Percentiles rank a stretch among this genome's conserved stretches.
Evolutionary conservation across 176 grass and related monocot species (phyloP).

Genomic region (Elaeis guineensis): DNA sequence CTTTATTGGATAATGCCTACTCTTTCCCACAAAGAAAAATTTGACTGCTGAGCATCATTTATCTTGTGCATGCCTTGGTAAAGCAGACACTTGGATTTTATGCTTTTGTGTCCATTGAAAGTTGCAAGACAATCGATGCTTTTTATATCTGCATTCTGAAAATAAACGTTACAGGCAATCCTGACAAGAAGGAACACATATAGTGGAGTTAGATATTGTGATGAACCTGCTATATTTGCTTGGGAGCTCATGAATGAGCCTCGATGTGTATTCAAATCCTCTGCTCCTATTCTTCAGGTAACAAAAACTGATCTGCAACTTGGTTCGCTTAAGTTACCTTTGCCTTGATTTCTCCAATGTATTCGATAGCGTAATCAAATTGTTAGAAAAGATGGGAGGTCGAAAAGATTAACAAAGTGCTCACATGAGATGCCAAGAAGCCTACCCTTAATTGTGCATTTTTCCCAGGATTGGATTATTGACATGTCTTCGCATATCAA

Average conservation of each 20-base stretch:
- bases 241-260: conserved; percentile 99
- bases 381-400: not conserved
- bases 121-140: too few relatives aligned
- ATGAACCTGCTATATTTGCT: conserved; percentile 95
- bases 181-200: conserved; percentile 80
- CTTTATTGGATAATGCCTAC: too few relatives aligned
- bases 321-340: too few relatives aligned
- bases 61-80: too few relatives aligned
- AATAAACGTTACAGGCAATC: conserved; percentile 37
- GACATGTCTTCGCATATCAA: conserved; percentile 84
- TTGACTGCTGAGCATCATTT: too few relatives aligned
- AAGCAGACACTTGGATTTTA: too few relatives aligned
- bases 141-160: not conserved
- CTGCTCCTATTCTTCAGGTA: conserved; percentile 74
- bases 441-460: not conserved
- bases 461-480: conserved; percentile 68
- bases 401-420: too few relatives aligned
- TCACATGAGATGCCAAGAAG: too few relatives aligned
- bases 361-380: not conserved
- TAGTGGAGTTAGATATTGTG: conserved; percentile 73
- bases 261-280: conserved; percentile 71
- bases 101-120: too few relatives aligned
- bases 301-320: not conserved
- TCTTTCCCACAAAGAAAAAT: too few relatives aligned
- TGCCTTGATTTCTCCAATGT: too few relatives aligned